Conservation (phyloP, 176 grass and related monocot species). For the Aegilops umbellulata region DNA sequence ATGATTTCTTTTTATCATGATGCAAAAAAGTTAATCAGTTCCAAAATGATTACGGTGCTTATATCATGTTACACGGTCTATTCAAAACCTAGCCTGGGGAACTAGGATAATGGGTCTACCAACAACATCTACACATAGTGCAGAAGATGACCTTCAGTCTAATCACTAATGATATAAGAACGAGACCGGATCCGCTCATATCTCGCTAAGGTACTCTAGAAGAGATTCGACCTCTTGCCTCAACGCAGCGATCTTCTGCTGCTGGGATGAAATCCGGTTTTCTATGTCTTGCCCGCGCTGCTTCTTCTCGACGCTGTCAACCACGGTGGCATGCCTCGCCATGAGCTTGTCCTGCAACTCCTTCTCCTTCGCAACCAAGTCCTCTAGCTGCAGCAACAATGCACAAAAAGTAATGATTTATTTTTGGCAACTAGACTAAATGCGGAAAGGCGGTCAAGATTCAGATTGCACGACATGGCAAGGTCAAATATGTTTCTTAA, state of each 20-base stretch:
- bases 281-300: conserved; percentile 76
- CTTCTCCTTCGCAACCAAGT: conserved; percentile 72
- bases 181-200: conserved; percentile 31
- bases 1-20: not conserved
- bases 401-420: not conserved
- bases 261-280: conserved; percentile 73
- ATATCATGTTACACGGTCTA: conserved; percentile 17
- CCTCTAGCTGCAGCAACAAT: conserved; percentile 58
- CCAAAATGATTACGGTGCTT: not conserved
- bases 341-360: conserved; percentile 97
- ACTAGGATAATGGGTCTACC: not conserved
- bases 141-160: not conserved
- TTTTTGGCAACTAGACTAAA: not conserved
- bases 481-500: not conserved
- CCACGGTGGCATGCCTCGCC: conserved; percentile 78
- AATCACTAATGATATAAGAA: not conserved
- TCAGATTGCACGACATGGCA: not conserved
- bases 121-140: conserved; percentile 1
- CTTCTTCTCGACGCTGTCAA: conserved; percentile 96
- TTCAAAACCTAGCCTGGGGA: not conserved
- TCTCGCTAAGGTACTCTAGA: conserved; percentile 74
- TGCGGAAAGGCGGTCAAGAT: not conserved
- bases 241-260: conserved; percentile 72
- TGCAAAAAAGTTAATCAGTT: conserved; percentile 32
- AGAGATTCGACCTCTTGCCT: conserved; percentile 79